phyloP scores from a whole-genome alignment of 768 basidiomycete species.

The Calvatia gigantea region DNA sequence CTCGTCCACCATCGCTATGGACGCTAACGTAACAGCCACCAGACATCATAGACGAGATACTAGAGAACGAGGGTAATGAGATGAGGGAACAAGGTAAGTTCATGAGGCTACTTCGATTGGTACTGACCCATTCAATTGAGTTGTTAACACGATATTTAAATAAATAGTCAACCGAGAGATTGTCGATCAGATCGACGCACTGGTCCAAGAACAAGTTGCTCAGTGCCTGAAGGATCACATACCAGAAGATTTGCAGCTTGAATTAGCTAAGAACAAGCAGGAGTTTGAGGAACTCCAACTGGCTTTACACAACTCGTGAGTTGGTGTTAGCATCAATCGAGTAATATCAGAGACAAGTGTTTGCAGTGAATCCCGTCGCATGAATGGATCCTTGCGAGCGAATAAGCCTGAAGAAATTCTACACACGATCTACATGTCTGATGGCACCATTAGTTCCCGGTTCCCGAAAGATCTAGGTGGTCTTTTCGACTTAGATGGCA shows the following conservation, averaged over 20 bases:
- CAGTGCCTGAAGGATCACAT: constrained; percentile 43
- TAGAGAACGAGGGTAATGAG: constrained; percentile 40
- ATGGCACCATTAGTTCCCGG: constrained; percentile 41
- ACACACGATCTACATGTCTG: constrained; percentile 42
- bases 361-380: constrained; percentile 52
- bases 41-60: constrained; percentile 46
- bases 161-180: constrained; percentile 48
- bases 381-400: constrained; percentile 45
- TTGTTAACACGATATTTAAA: not conserved
- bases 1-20: not conserved
- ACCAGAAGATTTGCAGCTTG: constrained; percentile 44
- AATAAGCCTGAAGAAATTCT: constrained; percentile 37
- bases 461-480: constrained; percentile 51
- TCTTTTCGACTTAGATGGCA: constrained; percentile 52
- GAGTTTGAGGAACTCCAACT: constrained; percentile 45
- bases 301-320: constrained; percentile 56
- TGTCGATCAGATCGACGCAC: constrained; percentile 41
- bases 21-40: not conserved
- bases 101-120: too few relatives aligned
- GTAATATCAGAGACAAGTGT: not conserved
- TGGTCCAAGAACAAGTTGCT: constrained; percentile 49
- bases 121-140: not conserved
- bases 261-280: constrained; percentile 39
- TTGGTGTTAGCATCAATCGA: constrained; percentile 7
- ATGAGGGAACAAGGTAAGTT: constrained; percentile 42